These are phyloP conservation scores for Candida tetrigidarum DNA, from an alignment of 1,139 yeast genomes.

Conservation along the genomic window DNA sequence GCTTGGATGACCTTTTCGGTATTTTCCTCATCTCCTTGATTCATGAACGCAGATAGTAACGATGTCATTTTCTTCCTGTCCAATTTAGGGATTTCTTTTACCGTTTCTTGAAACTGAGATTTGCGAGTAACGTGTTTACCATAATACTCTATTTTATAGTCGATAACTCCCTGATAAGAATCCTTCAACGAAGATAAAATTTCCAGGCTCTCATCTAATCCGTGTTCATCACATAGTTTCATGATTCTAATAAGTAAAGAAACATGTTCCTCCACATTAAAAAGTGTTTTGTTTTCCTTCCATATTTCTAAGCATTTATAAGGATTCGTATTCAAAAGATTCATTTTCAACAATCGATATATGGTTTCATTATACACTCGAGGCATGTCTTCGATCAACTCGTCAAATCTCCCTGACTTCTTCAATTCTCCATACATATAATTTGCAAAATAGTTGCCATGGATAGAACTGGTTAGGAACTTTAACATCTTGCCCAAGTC, in stretches of 20 bases:
- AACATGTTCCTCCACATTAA: neutral
- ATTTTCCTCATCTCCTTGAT: slow-evolving; percentile 29
- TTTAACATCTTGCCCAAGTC: slow-evolving; percentile 9
- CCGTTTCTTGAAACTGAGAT: slow-evolving; percentile 23
- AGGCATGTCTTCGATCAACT: neutral
- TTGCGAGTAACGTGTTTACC: slow-evolving; percentile 16
- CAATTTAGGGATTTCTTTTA: slow-evolving; percentile 33
- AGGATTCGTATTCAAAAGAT: slow-evolving; percentile 13
- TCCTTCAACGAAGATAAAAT: neutral
- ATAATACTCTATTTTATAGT: slow-evolving; percentile 20
- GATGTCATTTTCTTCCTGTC: slow-evolving; percentile 38
- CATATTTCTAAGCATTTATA: slow-evolving; percentile 8
- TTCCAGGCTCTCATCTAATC: neutral
- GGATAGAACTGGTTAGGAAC: slow-evolving; percentile 10
- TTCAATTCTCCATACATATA: slow-evolving; percentile 7
- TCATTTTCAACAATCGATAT: slow-evolving; percentile 6
- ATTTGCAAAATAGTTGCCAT: slow-evolving; percentile 16
- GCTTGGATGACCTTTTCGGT: slow-evolving; percentile 35
- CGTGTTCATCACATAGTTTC: neutral
- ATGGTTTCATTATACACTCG: neutral
- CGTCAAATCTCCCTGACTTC: neutral
- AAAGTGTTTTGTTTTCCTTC: neutral
- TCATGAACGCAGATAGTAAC: slow-evolving; percentile 34
- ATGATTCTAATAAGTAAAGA: neutral
- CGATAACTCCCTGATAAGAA: slow-evolving; percentile 12